Base-by-base conservation (phyloP, 495 filamentous ascomycete species). In the Aspergillus nanangensis region DNA sequence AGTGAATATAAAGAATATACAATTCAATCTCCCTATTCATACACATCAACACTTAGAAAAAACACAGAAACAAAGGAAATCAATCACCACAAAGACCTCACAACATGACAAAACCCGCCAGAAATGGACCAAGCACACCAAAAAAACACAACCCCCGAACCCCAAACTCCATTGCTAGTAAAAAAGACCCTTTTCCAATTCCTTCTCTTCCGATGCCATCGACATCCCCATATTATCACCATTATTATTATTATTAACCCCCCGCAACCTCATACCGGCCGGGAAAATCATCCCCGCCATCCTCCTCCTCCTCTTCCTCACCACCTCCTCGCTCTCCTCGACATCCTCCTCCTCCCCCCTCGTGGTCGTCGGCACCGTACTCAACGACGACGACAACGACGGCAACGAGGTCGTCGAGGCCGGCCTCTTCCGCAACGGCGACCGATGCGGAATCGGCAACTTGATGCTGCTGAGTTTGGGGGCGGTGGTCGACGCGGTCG, bases 111-210 rank as follows among this genome's bases (percentile, higher is more conserved):
- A 25, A 43, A 5, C 21, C 43, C 41, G 21, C 44, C 43, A 19
- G 47, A 44, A 34, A 55, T 44, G 11, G 42, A 47, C 45, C 47
- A 55, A 36, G 44, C 19, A 41, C 47, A 45, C 47, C 52, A 45
- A 44, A 48, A 32, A 49, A 49, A 49, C n/a, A 50, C 33, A 49
- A 50, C 32, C 46, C 51, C 42, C 17, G 47, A 44, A 55, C 48
- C 52, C 44, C 52, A 38, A 55, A 55, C 52, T 45, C 50, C 50
- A 41, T 47, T 22, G 20, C 44, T 53, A 57, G 38, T 17, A 49
- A 57, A 57, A 57, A 57, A 57, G 47, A 51, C 40, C 23, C 41
- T 25, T 24, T 8, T 47, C 29, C 22, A 24, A 21, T 29, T 29
- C 38, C 11, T 5, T 17, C 1, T 11, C 2, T 15, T 9, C 21